These are phyloP conservation scores for Penicillium diatomitis DNA, from an alignment of 495 filamentous ascomycete genomes.

Conservation along the genomic window DNA sequence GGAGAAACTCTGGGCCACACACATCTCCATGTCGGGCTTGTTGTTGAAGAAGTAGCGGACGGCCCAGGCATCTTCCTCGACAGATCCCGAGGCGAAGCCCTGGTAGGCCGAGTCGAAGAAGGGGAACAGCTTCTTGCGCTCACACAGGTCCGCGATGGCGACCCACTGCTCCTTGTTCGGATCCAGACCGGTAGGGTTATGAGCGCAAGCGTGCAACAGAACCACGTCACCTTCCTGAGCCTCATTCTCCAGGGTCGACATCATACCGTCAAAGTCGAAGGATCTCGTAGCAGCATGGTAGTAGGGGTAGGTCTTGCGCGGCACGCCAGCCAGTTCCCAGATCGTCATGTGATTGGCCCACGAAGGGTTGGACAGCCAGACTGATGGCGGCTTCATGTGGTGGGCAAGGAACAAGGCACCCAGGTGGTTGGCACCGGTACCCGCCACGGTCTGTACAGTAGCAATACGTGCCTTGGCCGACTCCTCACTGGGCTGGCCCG, in stretches of 20 bases:
- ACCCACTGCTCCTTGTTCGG: conserved; percentile 46
- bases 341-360: conserved; percentile 44
- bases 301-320: conserved; percentile 41
- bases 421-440: conserved; percentile 83
- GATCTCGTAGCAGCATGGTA: conserved; percentile 35
- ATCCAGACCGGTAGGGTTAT: conserved; percentile 49
- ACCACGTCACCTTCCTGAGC: conserved; percentile 36
- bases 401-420: conserved; percentile 74
- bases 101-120: conserved; percentile 51
- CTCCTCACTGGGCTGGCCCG: conserved; percentile 18
- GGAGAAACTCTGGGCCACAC: conserved; percentile 44
- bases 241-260: conserved; percentile 33
- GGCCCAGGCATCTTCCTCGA: conserved; percentile 45
- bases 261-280: conserved; percentile 41
- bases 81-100: conserved; percentile 46
- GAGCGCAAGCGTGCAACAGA: conserved; percentile 45
- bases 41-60: conserved; percentile 44
- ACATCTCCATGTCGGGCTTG: conserved; percentile 42
- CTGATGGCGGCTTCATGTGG: conserved; percentile 36
- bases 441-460: conserved; percentile 71
- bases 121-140: conserved; percentile 43
- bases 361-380: conserved; percentile 41
- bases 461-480: conserved; percentile 31
- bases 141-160: conserved; percentile 39
- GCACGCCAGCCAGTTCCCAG: conserved; percentile 36